phyloP scores from a whole-genome alignment of 75 land plant species.

The Pinus tabuliformis region DNA sequence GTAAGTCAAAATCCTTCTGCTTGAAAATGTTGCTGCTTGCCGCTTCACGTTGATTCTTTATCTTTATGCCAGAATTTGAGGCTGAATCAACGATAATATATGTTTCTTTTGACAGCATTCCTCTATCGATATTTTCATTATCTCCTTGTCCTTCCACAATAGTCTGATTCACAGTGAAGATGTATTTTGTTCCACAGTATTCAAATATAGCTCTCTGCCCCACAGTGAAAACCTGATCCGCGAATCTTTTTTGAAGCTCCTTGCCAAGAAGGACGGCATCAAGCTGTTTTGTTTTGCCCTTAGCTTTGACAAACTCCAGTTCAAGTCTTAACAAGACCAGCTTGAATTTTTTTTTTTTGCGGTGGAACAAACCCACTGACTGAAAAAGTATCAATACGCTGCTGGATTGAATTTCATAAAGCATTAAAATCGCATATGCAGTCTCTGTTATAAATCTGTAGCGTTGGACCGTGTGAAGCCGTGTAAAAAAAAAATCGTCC shows the following conservation, averaged over 20 bases:
- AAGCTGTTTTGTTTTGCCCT: conserved; percentile 56
- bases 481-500: too few relatives aligned
- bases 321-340: conserved; percentile 76
- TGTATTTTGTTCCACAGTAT: conserved; percentile 64
- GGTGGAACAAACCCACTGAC: conserved; percentile 74
- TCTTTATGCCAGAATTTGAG: conserved; percentile 79
- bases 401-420: too few relatives aligned
- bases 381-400: too few relatives aligned
- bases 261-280: conserved; percentile 67
- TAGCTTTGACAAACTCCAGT: conserved; percentile 72
- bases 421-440: too few relatives aligned
- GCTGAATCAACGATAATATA: conserved; percentile 74
- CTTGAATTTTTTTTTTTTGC: conserved; percentile 51
- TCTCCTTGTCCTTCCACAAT: conserved; percentile 56
- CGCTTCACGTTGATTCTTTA: background rate
- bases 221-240: conserved; percentile 43
- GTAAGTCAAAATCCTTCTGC: too few relatives aligned
- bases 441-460: too few relatives aligned
- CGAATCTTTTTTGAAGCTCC: conserved; percentile 58
- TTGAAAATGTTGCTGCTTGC: too few relatives aligned
- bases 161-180: conserved; percentile 73
- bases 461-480: too few relatives aligned
- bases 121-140: conserved; percentile 38
- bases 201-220: too few relatives aligned
- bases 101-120: conserved; percentile 57